phyloP scores from a whole-genome alignment of 2,329 filamentous ascomycete species.

The Helotiales sp. region DNA sequence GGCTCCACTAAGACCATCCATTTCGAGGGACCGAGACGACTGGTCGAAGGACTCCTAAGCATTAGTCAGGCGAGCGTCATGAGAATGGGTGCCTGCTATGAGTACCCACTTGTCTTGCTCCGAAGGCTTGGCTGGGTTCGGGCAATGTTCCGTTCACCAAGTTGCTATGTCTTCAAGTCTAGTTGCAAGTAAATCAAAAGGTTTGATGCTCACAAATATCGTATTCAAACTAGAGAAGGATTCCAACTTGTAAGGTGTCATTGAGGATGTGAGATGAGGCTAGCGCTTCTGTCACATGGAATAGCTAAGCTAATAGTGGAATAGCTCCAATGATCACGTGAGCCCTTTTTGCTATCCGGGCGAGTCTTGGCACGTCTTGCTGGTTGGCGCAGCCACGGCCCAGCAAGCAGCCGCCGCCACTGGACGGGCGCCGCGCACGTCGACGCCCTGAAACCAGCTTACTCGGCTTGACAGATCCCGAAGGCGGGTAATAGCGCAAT shows the following conservation, averaged over 20 bases:
- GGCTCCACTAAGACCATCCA: conserved; percentile 7
- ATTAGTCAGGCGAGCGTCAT: not conserved
- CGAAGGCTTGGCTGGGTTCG: not conserved
- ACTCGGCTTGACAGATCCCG: too few relatives aligned
- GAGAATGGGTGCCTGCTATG: not conserved
- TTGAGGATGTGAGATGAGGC: conserved; percentile 2
- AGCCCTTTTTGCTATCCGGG: not conserved
- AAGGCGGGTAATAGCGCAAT: too few relatives aligned
- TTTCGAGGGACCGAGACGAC: not conserved
- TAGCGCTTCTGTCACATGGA: conserved; percentile 1
- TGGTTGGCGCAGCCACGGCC: too few relatives aligned
- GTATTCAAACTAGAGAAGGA: not conserved
- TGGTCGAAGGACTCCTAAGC: not conserved
- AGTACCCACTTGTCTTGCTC: conserved; percentile 1
- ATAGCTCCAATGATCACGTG: conserved; percentile 3
- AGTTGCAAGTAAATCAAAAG: not conserved
- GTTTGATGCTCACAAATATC: not conserved
- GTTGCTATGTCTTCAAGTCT: too few relatives aligned
- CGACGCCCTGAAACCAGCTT: too few relatives aligned
- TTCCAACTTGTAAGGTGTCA: not conserved
- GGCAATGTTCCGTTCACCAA: not conserved
- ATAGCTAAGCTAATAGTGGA: conserved; percentile 1
- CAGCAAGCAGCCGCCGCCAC: too few relatives aligned
- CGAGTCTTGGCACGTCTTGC: not conserved
- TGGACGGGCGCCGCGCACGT: too few relatives aligned